Base-by-base conservation (phyloP, 1,284 basidiomycete genomes). In the Boletellus deceptivus region DNA sequence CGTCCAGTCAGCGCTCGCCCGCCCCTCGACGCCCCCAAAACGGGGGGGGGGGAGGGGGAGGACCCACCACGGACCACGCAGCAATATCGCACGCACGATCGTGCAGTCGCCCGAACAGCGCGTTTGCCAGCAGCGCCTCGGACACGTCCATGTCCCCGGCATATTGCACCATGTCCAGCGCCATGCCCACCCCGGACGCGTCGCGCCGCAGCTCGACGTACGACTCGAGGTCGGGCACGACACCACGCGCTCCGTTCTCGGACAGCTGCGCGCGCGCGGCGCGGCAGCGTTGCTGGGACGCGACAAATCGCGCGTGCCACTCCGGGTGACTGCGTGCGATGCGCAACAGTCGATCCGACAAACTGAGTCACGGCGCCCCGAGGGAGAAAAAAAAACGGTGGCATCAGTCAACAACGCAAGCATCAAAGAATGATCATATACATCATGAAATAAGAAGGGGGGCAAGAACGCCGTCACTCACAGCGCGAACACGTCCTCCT, bases 161-260 rank as follows among this genome's bases (percentile, higher is more conserved):
- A 53, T 81, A 74, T 54, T 84, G 76, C 35, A 83, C 69, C 48
- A 86, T 68, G 53, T 75, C 75, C 50, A 84, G 72, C 6, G 78
- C 65, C 61, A 84, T 71, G 46, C 70, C 68, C 18, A 76, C 63
- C 2, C 82, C 82, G 47, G 75, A 76, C 44, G 75, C 68, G 35
- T 78, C 72, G 24, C 76, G 70, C 37, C 78, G 67, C 17, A 75
- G 63, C 13, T 68, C 62, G 18, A 78, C 65, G 58, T 77, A 84
- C 7, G 72, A 69, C 46, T 79, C 74, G 22, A 80, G 59, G 38
- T 75, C 67, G 3, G 75, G 78, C 11, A 69, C 44, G 22, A 65
- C 47, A 4, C 57, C 61, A 5, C 57, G 45, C n/a, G 41, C 42
- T 6, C 14, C 24, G 13, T 51, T 48, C 24, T 36, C 18, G 34